Percentiles rank a stretch among this genome's conserved stretches.
Conservation (phyloP, 2,329 filamentous ascomycete genomes). For the Lachnellula occidentalis region DNA sequence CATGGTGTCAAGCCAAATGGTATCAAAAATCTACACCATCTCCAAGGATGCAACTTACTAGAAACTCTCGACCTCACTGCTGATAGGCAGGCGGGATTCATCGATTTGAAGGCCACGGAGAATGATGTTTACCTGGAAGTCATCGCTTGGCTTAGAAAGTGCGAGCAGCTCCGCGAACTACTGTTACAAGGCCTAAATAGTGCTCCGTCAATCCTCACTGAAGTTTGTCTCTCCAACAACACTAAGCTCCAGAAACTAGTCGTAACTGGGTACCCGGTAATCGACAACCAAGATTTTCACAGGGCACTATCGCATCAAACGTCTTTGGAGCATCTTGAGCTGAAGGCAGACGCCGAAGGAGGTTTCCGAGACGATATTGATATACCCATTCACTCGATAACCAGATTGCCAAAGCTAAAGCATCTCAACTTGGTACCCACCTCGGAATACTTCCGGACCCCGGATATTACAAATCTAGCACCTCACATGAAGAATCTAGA, state of each 20-base stretch:
- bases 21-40: conserved; percentile 42
- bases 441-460: conserved; percentile 44
- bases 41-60: conserved; percentile 44
- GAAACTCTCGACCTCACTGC: conserved; percentile 42
- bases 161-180: conserved; percentile 44
- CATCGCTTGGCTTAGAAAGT: conserved; percentile 49
- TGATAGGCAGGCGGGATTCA: conserved; percentile 35
- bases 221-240: conserved; percentile 41
- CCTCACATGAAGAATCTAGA: conserved; percentile 40
- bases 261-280: conserved; percentile 43
- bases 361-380: conserved; percentile 42
- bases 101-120: conserved; percentile 45
- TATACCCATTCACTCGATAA: conserved; percentile 45
- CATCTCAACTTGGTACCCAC: conserved; percentile 48
- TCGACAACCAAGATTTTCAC: conserved; percentile 48
- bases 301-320: conserved; percentile 45
- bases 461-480: conserved; percentile 45
- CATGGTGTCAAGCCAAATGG: conserved; percentile 42
- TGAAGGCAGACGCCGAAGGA: conserved; percentile 43
- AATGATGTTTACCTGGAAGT: conserved; percentile 47
- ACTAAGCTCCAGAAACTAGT: conserved; percentile 44
- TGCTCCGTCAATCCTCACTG: conserved; percentile 46
- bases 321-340: conserved; percentile 39
- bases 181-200: conserved; percentile 46
- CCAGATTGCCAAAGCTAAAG: conserved; percentile 44